Percentiles rank a stretch among this genome's conserved stretches.
phyloP scores from a whole-genome alignment of 1,284 basidiomycete species.

The Cystobasidiaceae sp. region DNA sequence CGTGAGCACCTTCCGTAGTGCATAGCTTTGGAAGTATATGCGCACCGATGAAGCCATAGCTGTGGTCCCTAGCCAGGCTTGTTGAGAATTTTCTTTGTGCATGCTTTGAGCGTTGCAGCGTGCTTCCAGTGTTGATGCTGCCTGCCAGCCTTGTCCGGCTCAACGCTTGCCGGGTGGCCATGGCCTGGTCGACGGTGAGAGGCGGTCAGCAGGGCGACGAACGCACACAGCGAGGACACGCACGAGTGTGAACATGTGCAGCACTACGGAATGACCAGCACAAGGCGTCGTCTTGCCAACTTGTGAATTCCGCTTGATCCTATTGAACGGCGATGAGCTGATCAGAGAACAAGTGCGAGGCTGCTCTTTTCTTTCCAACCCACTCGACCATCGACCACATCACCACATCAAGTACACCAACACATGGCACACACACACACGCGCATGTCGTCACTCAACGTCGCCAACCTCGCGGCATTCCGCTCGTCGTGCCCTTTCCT shows the following conservation, averaged over 20 bases:
- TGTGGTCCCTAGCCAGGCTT: background rate
- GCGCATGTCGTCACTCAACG: slow-evolving; percentile 20
- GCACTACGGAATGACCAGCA: no score
- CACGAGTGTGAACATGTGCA: no score
- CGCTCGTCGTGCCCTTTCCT: slow-evolving; percentile 52
- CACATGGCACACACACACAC: background rate
- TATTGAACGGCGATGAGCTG: no score
- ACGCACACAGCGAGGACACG: background rate
- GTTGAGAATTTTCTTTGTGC: slow-evolving; percentile 6
- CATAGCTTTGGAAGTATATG: background rate
- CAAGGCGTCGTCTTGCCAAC: no score
- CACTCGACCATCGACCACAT: background rate
- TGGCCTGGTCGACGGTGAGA: no score
- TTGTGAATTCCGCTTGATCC: no score
- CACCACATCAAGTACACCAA: background rate
- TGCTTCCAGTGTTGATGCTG: background rate
- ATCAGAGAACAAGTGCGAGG: no score
- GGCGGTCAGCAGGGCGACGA: background rate
- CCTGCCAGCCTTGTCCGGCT: no score
- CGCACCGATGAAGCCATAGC: slow-evolving; percentile 30
- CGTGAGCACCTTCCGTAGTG: no score
- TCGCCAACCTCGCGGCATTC: slow-evolving; percentile 39
- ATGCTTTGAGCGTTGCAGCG: background rate
- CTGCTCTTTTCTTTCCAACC: background rate
- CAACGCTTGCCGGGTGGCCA: no score